These are phyloP conservation scores for Pichia kluyveri DNA, from an alignment of 805 yeast species.

Conservation along the genomic window DNA sequence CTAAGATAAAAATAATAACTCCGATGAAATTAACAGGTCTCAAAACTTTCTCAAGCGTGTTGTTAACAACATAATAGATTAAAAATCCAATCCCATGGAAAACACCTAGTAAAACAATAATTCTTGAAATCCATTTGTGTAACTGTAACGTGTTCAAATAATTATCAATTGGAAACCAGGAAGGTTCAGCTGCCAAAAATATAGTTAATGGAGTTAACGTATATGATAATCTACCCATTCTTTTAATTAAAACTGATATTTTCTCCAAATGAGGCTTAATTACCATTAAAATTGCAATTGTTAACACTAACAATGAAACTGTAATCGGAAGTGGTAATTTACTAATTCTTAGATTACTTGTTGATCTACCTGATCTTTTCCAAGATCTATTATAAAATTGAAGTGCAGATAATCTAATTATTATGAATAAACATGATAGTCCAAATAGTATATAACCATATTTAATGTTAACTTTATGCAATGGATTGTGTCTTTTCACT, in stretches of 20 bases:
- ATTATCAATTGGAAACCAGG: slow-evolving; percentile 35
- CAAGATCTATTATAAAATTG: slow-evolving; percentile 27
- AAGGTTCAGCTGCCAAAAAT: slow-evolving; percentile 47
- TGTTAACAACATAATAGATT: slow-evolving; percentile 33
- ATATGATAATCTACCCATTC: slow-evolving; percentile 56
- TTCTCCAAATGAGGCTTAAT: slow-evolving; percentile 25
- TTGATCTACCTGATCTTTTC: slow-evolving; percentile 31
- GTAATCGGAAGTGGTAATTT: slow-evolving; percentile 10
- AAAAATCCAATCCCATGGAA: slow-evolving; percentile 48
- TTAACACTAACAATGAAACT: neutral
- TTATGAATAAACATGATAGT: slow-evolving; percentile 32
- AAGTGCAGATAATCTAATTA: slow-evolving; percentile 27
- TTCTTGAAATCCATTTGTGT: slow-evolving; percentile 67
- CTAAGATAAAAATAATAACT: slow-evolving; percentile 30
- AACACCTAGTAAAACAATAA: slow-evolving; percentile 36
- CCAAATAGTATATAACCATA: slow-evolving; percentile 49
- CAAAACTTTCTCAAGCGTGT: slow-evolving; percentile 29
- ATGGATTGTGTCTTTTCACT: slow-evolving; percentile 37
- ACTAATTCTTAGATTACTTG: slow-evolving; percentile 25
- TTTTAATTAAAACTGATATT: slow-evolving; percentile 34
- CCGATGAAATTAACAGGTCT: slow-evolving; percentile 43
- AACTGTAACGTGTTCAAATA: slow-evolving; percentile 48
- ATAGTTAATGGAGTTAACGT: slow-evolving; percentile 50
- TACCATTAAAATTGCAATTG: neutral
- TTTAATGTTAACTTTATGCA: slow-evolving; percentile 48